Conservation (phyloP, 1,139 yeast genomes). For the Kurtzmaniella quercitrusa region DNA sequence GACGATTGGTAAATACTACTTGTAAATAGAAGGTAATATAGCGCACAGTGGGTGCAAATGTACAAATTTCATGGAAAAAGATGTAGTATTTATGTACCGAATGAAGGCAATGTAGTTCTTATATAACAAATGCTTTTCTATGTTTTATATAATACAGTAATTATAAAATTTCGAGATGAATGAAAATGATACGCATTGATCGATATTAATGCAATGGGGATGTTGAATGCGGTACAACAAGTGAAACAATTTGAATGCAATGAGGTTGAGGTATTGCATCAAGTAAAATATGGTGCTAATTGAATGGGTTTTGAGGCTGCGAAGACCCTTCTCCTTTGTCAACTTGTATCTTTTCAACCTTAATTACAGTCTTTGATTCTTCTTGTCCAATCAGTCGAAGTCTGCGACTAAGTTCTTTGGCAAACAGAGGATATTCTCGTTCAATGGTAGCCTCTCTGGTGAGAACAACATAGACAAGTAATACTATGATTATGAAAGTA, state of each 20-base stretch:
- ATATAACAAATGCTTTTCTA: too few species aligned
- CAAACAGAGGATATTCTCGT: neutral
- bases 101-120: too few species aligned
- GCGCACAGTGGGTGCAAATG: neutral
- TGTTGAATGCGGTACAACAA: too few species aligned
- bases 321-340: neutral
- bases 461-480: conserved; percentile 55
- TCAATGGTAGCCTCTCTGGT: conserved; percentile 47
- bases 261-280: too few species aligned
- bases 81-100: too few species aligned
- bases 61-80: too few species aligned
- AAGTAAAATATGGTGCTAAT: neutral
- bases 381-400: conserved; percentile 1
- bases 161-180: too few species aligned
- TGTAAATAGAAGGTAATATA: neutral
- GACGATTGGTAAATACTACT: neutral
- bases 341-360: neutral
- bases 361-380: neutral
- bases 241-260: too few species aligned
- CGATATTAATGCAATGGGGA: too few species aligned
- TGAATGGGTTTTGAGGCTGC: neutral
- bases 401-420: neutral
- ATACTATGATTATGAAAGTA: conserved; percentile 46
- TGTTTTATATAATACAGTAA: too few species aligned
- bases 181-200: too few species aligned